These are phyloP conservation scores for Paramarasmius palmivorus DNA, from an alignment of 1,284 basidiomycete species.

Conservation along the genomic window DNA sequence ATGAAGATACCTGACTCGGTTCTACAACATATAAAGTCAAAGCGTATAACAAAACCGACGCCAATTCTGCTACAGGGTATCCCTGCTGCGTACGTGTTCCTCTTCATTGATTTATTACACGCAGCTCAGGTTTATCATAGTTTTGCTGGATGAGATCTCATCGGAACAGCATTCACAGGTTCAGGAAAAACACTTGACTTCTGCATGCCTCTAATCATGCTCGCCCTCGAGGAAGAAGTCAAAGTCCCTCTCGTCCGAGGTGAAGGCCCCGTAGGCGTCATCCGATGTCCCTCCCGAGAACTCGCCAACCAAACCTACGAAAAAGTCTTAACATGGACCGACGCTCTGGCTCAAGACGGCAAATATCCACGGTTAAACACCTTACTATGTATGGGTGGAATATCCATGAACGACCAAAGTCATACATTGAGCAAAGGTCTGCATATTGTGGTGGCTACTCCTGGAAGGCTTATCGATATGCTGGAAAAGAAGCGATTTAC, in stretches of 20 bases:
- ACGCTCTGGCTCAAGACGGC: constrained; percentile 76
- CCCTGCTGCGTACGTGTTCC: constrained; percentile 77
- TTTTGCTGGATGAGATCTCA: constrained; percentile 89
- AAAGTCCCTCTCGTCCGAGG: constrained; percentile 89
- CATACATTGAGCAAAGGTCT: constrained; percentile 89
- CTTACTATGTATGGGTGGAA: constrained; percentile 95
- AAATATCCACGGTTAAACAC: constrained; percentile 86
- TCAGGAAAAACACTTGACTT: constrained; percentile 93
- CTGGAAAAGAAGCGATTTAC: constrained; percentile 92
- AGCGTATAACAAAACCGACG: constrained; percentile 86
- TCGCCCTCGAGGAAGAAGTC: constrained; percentile 89
- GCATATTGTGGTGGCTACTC: constrained; percentile 96
- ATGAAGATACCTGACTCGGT: constrained; percentile 96
- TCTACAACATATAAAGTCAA: constrained; percentile 79
- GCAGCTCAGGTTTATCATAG: constrained; percentile 39
- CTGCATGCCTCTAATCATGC: constrained; percentile 93
- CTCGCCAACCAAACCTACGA: constrained; percentile 96
- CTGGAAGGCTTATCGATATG: constrained; percentile 95
- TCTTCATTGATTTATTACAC: not conserved
- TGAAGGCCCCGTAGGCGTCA: constrained; percentile 94
- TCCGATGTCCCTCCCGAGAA: constrained; percentile 95
- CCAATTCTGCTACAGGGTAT: constrained; percentile 98
- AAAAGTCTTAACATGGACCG: constrained; percentile 86
- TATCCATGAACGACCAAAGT: constrained; percentile 95
- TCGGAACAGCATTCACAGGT: constrained; percentile 95